Evolutionary conservation across 2,329 filamentous ascomycete genomes (phyloP), one percentile per base, ranked within the genome.

Genomic region (Graphiopsis chlorocephala): DNA sequence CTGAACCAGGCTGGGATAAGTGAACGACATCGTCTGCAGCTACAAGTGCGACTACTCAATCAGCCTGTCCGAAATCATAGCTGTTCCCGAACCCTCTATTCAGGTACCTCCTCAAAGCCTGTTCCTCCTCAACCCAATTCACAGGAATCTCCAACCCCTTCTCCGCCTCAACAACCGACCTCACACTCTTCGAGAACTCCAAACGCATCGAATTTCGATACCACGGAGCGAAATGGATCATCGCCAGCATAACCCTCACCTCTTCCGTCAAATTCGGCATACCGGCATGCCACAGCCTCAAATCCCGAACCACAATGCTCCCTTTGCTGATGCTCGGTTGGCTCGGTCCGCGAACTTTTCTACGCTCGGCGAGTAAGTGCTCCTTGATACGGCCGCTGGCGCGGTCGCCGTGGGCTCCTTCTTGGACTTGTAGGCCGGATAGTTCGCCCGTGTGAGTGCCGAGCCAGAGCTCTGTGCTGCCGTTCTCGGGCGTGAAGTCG

Each of bases 11-110:
- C 8, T n/a, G 10, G 38, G 17, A n/a, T 3, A 10, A 45, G 6
- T 20, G 8, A n/a, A 45, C n/a, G 12, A 20, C 38, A 45, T 20
- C n/a, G 7, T 45, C 38, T 45, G n/a, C 38, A 45, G 38, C 38
- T 42, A 45, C n/a, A 20, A 45, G 17, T 8, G 17, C n/a, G 38
- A 20, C 38, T 7, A 20, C 38, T 20, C n/a, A 56, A 23, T 67
- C 58, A 1, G 65, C 62, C 73, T 88, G 86, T 63, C 83, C 76
- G 70, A 88, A 88, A 71, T 88, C 82, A 75, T 88, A 88, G 23
- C 82, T 84, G 71, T 88, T 88, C 0, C 86, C 86, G 71, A 85
- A 88, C 0, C 80, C 83, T 63, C 85, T 74, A 55, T 85, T 79
- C 67, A 88, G 68, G 71, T 88, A 88, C 0, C 75, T 75, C 47